Evolutionary conservation across 306 rosid genomes (phyloP).

Genomic region (Clitoria ternatea): DNA sequence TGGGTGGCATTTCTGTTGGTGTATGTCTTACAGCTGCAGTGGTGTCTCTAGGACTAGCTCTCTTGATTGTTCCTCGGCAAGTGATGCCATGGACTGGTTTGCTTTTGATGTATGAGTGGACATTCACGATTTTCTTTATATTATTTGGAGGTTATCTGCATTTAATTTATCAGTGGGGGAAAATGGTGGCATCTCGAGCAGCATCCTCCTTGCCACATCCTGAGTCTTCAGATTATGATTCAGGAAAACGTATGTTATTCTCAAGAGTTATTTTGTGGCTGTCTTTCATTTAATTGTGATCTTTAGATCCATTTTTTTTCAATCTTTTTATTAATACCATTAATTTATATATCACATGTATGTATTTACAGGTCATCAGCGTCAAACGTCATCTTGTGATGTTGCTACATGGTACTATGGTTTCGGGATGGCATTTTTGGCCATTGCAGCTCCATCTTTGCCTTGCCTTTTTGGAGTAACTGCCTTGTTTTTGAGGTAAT

Average conservation of each 20-base stretch:
- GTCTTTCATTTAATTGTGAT: background rate
- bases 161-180: conserved; percentile 75
- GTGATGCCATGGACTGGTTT: conserved; percentile 98
- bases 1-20: conserved; percentile 70
- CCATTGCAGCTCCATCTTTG: conserved; percentile 81
- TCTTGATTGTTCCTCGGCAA: conserved; percentile 82
- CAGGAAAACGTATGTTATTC: conserved; percentile 67
- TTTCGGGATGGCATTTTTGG: conserved; percentile 82
- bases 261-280: background rate
- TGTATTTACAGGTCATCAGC: conserved; percentile 70
- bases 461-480: conserved; percentile 86
- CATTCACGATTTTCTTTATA: conserved; percentile 68
- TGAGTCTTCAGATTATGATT: conserved; percentile 63
- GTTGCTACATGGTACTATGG: conserved; percentile 62
- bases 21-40: conserved; percentile 62
- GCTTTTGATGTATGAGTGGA: conserved; percentile 97
- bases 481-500: conserved; percentile 82
- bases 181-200: conserved; percentile 44
- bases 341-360: background rate
- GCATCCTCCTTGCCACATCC: conserved; percentile 47
- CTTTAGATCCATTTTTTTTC: background rate
- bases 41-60: conserved; percentile 58
- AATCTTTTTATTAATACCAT: background rate
- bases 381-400: conserved; percentile 59
- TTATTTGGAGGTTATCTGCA: conserved; percentile 79